Conservation (phyloP, 2,329 filamentous ascomycete genomes). For the Diaporthe destruens region DNA sequence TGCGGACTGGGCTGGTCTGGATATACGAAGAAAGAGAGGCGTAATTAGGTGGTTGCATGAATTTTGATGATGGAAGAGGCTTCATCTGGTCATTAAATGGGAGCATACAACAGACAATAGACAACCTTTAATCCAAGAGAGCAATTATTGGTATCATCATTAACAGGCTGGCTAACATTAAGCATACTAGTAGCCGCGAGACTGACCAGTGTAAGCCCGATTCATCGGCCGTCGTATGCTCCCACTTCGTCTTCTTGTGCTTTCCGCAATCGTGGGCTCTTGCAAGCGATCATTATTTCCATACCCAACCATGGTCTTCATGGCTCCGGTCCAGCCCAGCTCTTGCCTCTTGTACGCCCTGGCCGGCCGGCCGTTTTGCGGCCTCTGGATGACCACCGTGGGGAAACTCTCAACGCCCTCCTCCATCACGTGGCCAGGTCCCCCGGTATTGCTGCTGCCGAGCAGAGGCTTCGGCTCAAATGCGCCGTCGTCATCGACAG, state of each 20-base stretch:
- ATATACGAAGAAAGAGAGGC: not conserved
- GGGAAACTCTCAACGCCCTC: slow-evolving; percentile 17
- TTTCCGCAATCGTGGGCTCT: not conserved
- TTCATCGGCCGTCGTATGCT: slow-evolving; percentile 1
- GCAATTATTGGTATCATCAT: not conserved
- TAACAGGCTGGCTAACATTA: not conserved
- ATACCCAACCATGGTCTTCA: slow-evolving; percentile 25
- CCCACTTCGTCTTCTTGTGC: not conserved
- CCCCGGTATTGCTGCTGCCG: not conserved
- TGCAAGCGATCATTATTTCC: not conserved
- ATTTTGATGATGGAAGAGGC: not conserved
- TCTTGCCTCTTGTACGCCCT: slow-evolving; percentile 24
- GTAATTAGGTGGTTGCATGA: too few relatives aligned
- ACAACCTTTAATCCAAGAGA: not conserved
- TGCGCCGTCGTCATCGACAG: not conserved
- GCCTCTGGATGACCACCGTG: slow-evolving; percentile 18
- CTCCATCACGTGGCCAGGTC: not conserved
- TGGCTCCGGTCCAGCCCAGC: slow-evolving; percentile 24
- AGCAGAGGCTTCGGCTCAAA: slow-evolving; percentile 14
- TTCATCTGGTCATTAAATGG: accelerated
- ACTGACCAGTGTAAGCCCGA: slow-evolving; percentile 16
- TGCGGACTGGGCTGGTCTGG: too few relatives aligned
- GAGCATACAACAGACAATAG: not conserved
- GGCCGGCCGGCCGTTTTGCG: slow-evolving; percentile 4
- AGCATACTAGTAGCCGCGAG: not conserved